Evolutionary conservation across 1,284 basidiomycete species (phyloP).

Genomic region (Malassezia caprae): DNA sequence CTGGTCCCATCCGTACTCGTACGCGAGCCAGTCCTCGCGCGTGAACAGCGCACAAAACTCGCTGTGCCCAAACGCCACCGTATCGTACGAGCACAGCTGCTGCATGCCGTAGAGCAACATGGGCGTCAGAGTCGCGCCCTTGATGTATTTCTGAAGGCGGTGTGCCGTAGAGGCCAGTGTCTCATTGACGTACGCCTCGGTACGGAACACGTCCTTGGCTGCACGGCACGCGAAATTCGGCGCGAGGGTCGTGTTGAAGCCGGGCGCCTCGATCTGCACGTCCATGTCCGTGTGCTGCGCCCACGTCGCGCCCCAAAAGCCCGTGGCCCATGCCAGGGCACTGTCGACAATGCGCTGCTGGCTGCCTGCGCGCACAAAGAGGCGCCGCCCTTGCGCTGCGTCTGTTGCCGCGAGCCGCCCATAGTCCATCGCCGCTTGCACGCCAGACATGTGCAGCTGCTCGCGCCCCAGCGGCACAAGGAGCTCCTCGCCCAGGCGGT

Average conservation of each 20-base stretch:
- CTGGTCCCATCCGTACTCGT: constrained; percentile 59
- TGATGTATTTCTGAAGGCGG: constrained; percentile 27
- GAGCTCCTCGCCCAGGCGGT: constrained; percentile 37
- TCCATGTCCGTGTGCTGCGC: constrained; percentile 26
- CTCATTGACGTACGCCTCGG: constrained; percentile 22
- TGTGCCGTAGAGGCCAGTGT: constrained; percentile 39
- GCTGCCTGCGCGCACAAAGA: constrained; percentile 40
- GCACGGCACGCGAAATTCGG: constrained; percentile 36
- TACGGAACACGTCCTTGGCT: constrained; percentile 1
- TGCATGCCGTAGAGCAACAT: constrained; percentile 33
- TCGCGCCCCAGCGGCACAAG: constrained; percentile 38
- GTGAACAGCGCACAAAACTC: constrained; percentile 83
- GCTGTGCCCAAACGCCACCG: constrained; percentile 77
- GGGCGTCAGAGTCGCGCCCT: constrained; percentile 24
- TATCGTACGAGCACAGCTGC: constrained; percentile 51
- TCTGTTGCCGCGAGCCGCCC: constrained; percentile 22
- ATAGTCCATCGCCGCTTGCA: constrained; percentile 32
- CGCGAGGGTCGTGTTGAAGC: constrained; percentile 43
- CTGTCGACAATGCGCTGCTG: constrained; percentile 45
- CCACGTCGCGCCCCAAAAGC: constrained; percentile 30
- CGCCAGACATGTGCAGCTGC: constrained; percentile 35
- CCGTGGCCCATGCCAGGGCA: constrained; percentile 31
- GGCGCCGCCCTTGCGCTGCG: constrained; percentile 17
- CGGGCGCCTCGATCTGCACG: constrained; percentile 38
- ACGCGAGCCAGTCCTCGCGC: constrained; percentile 76